Evolutionary conservation across 2,329 filamentous ascomycete genomes (phyloP).

Genomic region (Dactylellina drechsleri): DNA sequence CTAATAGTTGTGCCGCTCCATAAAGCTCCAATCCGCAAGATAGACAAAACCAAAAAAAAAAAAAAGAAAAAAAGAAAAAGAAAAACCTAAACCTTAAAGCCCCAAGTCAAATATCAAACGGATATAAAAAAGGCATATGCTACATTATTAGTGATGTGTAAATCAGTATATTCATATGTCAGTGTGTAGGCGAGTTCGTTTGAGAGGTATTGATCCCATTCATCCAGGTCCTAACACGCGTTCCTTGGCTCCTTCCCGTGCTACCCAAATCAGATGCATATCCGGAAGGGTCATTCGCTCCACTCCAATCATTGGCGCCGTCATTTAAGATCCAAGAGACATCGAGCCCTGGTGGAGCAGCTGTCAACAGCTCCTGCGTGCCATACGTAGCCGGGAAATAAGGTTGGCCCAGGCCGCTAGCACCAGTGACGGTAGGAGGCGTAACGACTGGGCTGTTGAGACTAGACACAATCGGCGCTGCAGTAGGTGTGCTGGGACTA

Average conservation of each 20-base stretch:
- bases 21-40: too few species aligned
- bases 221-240: conserved; percentile 44
- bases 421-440: conserved; percentile 6
- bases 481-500: conserved; percentile 27
- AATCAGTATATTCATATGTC: neutral
- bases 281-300: conserved; percentile 1
- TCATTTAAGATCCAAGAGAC: conserved; percentile 34
- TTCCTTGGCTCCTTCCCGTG: conserved; percentile 28
- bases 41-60: too few species aligned
- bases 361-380: conserved; percentile 35
- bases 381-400: conserved; percentile 45
- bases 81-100: too few species aligned
- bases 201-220: conserved; percentile 27
- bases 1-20: too few species aligned
- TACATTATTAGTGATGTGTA: too few species aligned
- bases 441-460: conserved; percentile 45
- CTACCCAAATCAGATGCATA: conserved; percentile 30
- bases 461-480: conserved; percentile 27
- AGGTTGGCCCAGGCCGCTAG: conserved; percentile 13
- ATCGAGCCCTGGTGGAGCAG: conserved; percentile 30
- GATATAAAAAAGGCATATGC: too few species aligned
- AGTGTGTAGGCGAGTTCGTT: conserved; percentile 22
- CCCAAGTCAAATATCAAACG: too few species aligned
- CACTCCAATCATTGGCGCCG: conserved; percentile 14
- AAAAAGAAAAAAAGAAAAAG: too few species aligned